Evolutionary conservation across 2,329 filamentous ascomycete genomes (phyloP).

Genomic region (Ascosphaera aggregata): DNA sequence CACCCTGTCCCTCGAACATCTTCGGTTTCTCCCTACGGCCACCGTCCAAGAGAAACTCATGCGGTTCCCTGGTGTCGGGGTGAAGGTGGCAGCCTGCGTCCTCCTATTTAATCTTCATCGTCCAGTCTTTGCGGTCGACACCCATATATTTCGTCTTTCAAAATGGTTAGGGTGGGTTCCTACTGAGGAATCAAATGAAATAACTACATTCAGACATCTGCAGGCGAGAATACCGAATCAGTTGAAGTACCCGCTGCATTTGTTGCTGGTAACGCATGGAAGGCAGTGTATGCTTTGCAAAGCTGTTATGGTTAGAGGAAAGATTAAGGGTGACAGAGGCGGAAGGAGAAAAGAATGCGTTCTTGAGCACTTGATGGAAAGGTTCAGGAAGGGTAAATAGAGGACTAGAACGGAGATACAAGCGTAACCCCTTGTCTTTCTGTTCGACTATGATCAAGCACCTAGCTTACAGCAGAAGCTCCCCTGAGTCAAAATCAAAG

Average conservation of each 20-base stretch:
- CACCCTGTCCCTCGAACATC: slow-evolving; percentile 39
- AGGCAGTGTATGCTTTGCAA: slow-evolving; percentile 37
- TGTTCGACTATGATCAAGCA: too few species aligned
- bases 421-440: too few species aligned
- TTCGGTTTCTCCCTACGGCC: slow-evolving; percentile 30
- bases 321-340: slow-evolving; percentile 31
- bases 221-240: slow-evolving; percentile 37
- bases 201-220: slow-evolving; percentile 33
- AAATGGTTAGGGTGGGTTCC: slow-evolving; percentile 41
- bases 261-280: slow-evolving; percentile 37
- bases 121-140: slow-evolving; percentile 41
- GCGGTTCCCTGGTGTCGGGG: slow-evolving; percentile 38
- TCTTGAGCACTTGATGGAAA: slow-evolving; percentile 37
- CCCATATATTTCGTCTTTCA: slow-evolving; percentile 39
- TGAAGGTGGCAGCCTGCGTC: slow-evolving; percentile 43
- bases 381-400: slow-evolving; percentile 28
- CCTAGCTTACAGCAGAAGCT: too few species aligned
- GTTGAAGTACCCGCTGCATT: slow-evolving; percentile 38
- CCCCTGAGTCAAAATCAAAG: too few species aligned
- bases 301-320: slow-evolving; percentile 37
- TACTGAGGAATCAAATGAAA: slow-evolving; percentile 19
- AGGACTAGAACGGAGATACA: too few species aligned
- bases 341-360: slow-evolving; percentile 41
- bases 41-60: slow-evolving; percentile 34
- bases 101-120: slow-evolving; percentile 40